Base-by-base conservation (phyloP, 768 basidiomycete genomes). In the Suillus decipiens region DNA sequence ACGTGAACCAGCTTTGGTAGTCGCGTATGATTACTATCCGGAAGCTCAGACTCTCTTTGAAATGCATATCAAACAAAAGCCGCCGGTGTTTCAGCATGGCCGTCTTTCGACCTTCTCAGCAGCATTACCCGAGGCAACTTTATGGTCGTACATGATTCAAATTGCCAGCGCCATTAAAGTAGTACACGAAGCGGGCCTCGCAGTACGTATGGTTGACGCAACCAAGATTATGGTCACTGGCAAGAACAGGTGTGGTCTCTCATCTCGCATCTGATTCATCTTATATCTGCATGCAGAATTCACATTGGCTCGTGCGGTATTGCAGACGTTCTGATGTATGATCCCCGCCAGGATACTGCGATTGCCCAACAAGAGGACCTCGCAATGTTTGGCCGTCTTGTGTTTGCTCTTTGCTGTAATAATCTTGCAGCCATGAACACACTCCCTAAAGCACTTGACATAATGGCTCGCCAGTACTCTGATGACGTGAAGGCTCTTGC, bases 61-160 rank as follows among this genome's bases (percentile, higher is more conserved):
- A 45, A 81, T 84, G 37, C 88, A 97, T 70, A 78, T 96, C 62
- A 88, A 88, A 59, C 78, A 84, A 36, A 84, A 82, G 68, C 72
- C 82, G 14, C 71, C 78, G 17, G 68, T 71, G 3, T 78, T 73
- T 59, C 68, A 76, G 59, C 72, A 72, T 64, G 78, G 73, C 34
- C 79, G 77, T 51, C 70, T 75, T 9, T 74, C 73, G 48, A 75
- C 77, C 17, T 79, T 79, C 41, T 57, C 66, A 2, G 45, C 61
- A 3, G 64, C 61, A 39, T 77, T 99, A 24, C 82, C 90, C 0
- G 97, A 99, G 73, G 82, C 89, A 19, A 87, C 89, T 0, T 72
- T 99, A 3, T 99, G 97, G 97, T 89, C 90, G 3, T 98, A 95
- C 71, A 86, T 97, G 55, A 84, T 94, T 24, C 97, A 99, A 74